Evolutionary conservation across 129 eudicot genomes (phyloP).

Genomic region (Rutidosis leptorrhynchoides): DNA sequence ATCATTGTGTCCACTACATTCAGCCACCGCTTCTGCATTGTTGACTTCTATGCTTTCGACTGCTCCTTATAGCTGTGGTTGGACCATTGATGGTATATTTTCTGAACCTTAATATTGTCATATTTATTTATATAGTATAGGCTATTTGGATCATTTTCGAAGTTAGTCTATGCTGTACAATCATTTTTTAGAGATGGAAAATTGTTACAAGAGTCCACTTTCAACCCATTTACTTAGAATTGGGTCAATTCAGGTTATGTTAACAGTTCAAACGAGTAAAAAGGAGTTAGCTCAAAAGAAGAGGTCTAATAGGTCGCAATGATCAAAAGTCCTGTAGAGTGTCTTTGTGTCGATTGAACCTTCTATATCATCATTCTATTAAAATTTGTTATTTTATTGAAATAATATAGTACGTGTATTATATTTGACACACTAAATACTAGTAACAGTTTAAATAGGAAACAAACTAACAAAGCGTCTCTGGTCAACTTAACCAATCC

Average conservation of each 20-base stretch:
- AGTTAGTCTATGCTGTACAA: background rate
- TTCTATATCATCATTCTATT: background rate
- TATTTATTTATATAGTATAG: background rate
- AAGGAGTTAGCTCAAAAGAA: background rate
- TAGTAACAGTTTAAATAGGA: background rate
- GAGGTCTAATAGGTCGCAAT: background rate
- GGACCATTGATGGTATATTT: constrained; percentile 68
- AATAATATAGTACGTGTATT: background rate
- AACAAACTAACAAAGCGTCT: background rate
- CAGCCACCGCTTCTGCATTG: constrained; percentile 86
- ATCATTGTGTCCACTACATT: constrained; percentile 67
- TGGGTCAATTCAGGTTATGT: background rate
- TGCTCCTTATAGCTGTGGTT: constrained; percentile 54
- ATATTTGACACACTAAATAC: background rate
- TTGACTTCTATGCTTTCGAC: constrained; percentile 75
- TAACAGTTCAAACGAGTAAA: background rate
- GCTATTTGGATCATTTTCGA: background rate
- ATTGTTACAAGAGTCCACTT: background rate
- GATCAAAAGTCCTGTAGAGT: background rate
- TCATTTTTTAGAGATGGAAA: background rate
- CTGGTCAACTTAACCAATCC: background rate
- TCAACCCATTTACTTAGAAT: background rate
- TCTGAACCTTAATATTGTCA: background rate
- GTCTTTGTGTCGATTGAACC: background rate
- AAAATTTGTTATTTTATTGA: background rate